phyloP scores from a whole-genome alignment of 2,329 filamentous ascomycete genomes.

The Pezicula carpinea region DNA sequence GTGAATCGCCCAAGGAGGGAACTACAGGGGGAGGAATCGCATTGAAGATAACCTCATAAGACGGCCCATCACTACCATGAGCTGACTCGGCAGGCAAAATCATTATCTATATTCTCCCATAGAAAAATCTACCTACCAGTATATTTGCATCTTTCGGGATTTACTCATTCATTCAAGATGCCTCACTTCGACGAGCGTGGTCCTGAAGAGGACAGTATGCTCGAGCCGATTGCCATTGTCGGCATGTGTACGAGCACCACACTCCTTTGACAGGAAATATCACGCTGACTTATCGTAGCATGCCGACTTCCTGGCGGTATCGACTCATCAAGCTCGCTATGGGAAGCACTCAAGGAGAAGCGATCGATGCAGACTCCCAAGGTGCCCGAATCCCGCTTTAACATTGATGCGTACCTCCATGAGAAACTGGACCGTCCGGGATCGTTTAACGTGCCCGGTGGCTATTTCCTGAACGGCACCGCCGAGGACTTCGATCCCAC shows the following conservation, averaged over 20 bases:
- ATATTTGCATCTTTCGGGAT: not conserved
- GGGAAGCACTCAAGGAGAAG: slow-evolving; percentile 12
- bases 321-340: slow-evolving; percentile 10
- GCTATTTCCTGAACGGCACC: slow-evolving; percentile 24
- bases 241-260: not conserved
- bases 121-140: too few species aligned
- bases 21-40: too few species aligned
- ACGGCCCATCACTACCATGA: too few species aligned
- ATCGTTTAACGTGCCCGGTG: slow-evolving; percentile 7
- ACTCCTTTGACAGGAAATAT: not conserved
- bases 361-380: slow-evolving; percentile 20
- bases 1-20: too few species aligned
- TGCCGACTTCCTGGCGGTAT: slow-evolving; percentile 11
- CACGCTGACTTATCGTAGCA: not conserved
- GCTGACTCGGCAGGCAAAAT: too few species aligned
- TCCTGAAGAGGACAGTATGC: not conserved
- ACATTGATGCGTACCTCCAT: slow-evolving; percentile 12
- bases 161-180: too few species aligned
- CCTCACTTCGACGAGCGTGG: too few species aligned
- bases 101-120: too few species aligned
- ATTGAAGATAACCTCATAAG: too few species aligned
- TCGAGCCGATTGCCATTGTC: not conserved
- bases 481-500: slow-evolving; percentile 14
- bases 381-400: slow-evolving; percentile 12
- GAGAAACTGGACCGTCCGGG: slow-evolving; percentile 8